Percentiles rank a stretch among this genome's conserved stretches.
These are phyloP conservation scores for Marsdenia floribunda DNA, from an alignment of 257 asterid genomes.

Conservation along the genomic window DNA sequence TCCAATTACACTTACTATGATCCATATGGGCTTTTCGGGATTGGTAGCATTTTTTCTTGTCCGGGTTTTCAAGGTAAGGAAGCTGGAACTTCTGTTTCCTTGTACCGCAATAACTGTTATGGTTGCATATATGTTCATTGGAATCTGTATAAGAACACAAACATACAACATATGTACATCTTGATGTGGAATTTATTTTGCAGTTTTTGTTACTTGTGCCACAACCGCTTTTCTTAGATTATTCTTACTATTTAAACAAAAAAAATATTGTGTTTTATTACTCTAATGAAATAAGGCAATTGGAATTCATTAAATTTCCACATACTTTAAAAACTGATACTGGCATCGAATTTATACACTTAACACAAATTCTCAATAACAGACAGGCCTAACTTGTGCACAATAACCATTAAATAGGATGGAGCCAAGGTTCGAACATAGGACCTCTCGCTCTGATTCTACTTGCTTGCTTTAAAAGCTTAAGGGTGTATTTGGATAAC, in stretches of 20 bases:
- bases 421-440: no score
- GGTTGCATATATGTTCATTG: neutral
- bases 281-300: neutral
- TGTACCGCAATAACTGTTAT: neutral
- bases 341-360: no score
- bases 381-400: no score
- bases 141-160: neutral
- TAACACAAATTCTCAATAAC: no score
- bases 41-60: constrained; percentile 82
- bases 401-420: no score
- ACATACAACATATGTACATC: neutral
- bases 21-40: constrained; percentile 98
- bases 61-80: constrained; percentile 80
- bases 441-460: no score
- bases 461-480: no score
- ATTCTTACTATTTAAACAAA: no score
- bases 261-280: neutral
- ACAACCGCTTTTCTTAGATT: neutral
- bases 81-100: neutral
- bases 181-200: neutral
- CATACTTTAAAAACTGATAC: no score
- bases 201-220: neutral
- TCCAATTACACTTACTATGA: constrained; percentile 96
- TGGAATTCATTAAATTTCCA: neutral
- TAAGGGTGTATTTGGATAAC: no score